Evolutionary conservation across 2,329 filamentous ascomycete species (phyloP), one percentile per base, ranked within the genome.

Genomic region (Fusarium subglutinans): DNA sequence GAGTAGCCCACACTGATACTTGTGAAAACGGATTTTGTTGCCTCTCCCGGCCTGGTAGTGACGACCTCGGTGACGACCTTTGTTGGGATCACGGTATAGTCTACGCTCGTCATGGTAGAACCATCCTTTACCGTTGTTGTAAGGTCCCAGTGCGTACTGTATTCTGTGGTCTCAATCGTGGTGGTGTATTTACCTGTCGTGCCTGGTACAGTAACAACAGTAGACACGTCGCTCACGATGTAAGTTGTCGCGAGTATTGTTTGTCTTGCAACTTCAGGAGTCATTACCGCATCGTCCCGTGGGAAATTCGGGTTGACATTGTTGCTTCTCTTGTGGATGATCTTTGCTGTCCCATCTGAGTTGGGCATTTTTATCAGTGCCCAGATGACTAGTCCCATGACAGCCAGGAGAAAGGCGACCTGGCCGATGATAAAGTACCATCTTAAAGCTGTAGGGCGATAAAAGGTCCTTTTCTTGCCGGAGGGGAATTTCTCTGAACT

Each of bases 381-480:
- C 72, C 74, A 79, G 17, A 78, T 38, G 14, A 77, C 70, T 9
- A 79, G 62, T 12, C 74, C 77, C 74, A 77, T 75, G 6, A 67
- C 61, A 5, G 41, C 68, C 48, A 76, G 41, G 40, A 79, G 63
- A 47, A 73, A 68, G 14, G 61, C 17, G 26, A 79, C 69, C 26
- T 77, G 63, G 1, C 55, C 57, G 5, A 72, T 35, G 12, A 79
- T 65, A 30, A 75, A 79, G 58, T 78, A 76, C 77, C 77, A 79
- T 65, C 77, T 60, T 33, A 79, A 50, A 26, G 77, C 74, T 33
- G 77, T 79, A 8, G 77, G 77, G 18, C 66, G 72, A 44, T 79
- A 79, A 53, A 77, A 72, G 18, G 69, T 51, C 30, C 60, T 66
- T 40, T 74, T 77, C 44, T 48, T 66, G n/a, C 50, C 40, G 10